Base-by-base conservation (phyloP, 2,329 filamentous ascomycete species). In the Lachnellula subtilissima region DNA sequence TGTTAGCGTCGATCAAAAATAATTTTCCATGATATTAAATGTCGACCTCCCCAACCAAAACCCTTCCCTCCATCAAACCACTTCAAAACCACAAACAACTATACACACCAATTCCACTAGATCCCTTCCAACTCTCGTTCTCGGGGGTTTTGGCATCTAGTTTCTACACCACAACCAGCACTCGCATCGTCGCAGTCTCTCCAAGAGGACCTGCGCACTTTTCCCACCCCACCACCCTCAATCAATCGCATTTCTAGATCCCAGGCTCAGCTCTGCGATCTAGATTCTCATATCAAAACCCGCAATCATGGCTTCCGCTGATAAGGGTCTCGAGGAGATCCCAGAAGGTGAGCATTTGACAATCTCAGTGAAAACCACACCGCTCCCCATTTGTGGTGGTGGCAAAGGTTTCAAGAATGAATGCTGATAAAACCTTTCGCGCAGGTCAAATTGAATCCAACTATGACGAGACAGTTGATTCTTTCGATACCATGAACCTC, bases 391-490 rank as follows among this genome's bases (percentile, higher is more conserved):
- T 11, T 36, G 46, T 49, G 53, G 48, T 37, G 57, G 40, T 19
- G 52, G 42, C 39, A 12, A 49, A 48, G 39, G 40, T 49, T 43
- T 17, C 50, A 52, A 47, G 54, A 58, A 59, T 50, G 37, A 51
- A 52, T 45, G 59, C 65, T 69, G 55, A 66, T 57, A 35, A 58
- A 52, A 60, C 51, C 58, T 61, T 51, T 50, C 40, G 32, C 37
- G 71, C 75, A 96, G 93, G 88, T 79, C 91, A 96, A 82, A 99
- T 99, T 84, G 95, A 99, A 85, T 96, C 92, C 75, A 99, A 99
- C 90, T 99, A 97, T 82, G 94, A 99, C 85, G 92, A 97, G 85
- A 92, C 93, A 72, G 93, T 94, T 78, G 95, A 99, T 80, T 96
- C 91, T 61, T 99, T 99, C 80, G 94, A 99, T 79, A 84, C 92